Evolutionary conservation across 345 rosid species (phyloP).

Genomic region (Ceriops decandra): DNA sequence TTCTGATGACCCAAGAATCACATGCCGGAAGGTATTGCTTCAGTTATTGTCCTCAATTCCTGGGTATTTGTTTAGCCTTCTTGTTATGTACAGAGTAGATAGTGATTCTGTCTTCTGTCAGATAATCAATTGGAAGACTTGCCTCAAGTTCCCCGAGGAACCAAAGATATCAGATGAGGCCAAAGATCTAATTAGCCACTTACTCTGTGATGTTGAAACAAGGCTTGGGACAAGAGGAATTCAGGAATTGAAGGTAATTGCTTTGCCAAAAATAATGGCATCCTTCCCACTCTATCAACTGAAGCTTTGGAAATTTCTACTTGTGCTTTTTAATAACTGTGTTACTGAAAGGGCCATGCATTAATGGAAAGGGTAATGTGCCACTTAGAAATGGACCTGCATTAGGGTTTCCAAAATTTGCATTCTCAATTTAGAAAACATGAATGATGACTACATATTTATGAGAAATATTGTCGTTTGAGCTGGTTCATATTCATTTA

Average conservation of each 20-base stretch:
- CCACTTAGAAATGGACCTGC: neutral
- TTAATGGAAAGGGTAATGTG: neutral
- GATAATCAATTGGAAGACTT: constrained; percentile 92
- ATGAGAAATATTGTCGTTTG: constrained; percentile 4
- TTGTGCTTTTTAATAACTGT: neutral
- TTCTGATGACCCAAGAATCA: constrained; percentile 90
- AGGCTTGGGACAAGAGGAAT: constrained; percentile 87
- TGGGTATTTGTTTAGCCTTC: constrained; percentile 5
- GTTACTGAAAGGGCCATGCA: neutral
- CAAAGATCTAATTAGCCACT: constrained; percentile 74
- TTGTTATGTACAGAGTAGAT: constrained; percentile 19
- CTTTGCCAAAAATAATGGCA: constrained; percentile 1
- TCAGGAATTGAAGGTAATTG: constrained; percentile 82
- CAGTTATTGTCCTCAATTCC: constrained; percentile 16
- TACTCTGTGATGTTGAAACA: constrained; percentile 90
- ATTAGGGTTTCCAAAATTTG: neutral
- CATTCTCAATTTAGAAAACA: neutral
- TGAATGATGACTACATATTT: neutral
- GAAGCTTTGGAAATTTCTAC: constrained; percentile 8
- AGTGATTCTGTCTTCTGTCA: constrained; percentile 31
- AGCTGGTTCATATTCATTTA: constrained; percentile 16
- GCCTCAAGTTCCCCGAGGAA: constrained; percentile 94
- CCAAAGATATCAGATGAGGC: constrained; percentile 83
- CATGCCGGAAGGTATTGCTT: constrained; percentile 82
- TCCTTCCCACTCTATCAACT: neutral